Base-by-base conservation (phyloP, 179 eudicot species). In the Nepenthes alata region DNA sequence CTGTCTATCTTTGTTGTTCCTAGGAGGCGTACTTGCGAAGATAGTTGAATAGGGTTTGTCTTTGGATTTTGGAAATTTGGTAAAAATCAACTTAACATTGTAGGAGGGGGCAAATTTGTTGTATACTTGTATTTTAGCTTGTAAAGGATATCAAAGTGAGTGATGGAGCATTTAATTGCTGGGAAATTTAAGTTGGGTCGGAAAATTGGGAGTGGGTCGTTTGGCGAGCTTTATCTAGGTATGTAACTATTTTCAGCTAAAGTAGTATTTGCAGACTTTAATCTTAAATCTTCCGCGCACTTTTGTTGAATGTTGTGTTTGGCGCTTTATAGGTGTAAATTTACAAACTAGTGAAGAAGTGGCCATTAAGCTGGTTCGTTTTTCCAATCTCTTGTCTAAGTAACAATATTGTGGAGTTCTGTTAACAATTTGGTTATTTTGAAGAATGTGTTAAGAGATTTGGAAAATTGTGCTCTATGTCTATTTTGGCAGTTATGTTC, bases 141-240 rank as follows among this genome's bases (percentile, higher is more conserved):
- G 45, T 41, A 7, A 41, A 41, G 45, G 5, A 7, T 41, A 7
- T 4, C n/a, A 16, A 16, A 52, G 55, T 52, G 14, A 16, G n/a
- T 52, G 61, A 88, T 91, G 96, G 96, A 86, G 68, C 81, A 63
- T 75, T 86, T 88, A 35, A 62, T 88, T 67, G 91, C 96, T 69
- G 89, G 91, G 49, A 91, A 84, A 81, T 88, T 77, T 72, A 84
- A 85, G 89, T 84, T 90, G 9, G 97, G 97, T 62, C 76, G 97
- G 58, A 90, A 87, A 81, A 85, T 90, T 68, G 97, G 97, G 38
- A 90, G 95, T 61, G 97, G 97, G 75, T 90, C 95, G 4, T 90
- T 90, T 79, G 97, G 95, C 13, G 95, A 90, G 78, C 86, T 90
- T 51, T 90, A 81, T 78, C 73, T 87, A 74, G 97, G 97, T 90